Evolutionary conservation across 1,284 basidiomycete species (phyloP), one percentile per base, ranked within the genome.

Genomic region (Vanrija sp.): DNA sequence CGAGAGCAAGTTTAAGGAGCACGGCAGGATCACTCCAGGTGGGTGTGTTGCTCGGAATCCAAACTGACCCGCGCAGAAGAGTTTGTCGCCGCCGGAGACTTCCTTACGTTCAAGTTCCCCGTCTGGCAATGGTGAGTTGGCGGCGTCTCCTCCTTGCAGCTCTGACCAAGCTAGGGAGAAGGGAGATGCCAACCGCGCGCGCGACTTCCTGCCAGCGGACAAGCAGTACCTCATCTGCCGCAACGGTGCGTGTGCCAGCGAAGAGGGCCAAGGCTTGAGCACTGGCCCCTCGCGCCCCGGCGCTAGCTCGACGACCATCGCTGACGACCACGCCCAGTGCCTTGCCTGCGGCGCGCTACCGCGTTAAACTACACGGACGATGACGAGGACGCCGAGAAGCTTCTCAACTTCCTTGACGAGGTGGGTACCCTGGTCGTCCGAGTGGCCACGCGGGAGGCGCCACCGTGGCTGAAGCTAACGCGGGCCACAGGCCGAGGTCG

Each of bases 1-100:
- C 70, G 95, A 98, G 79, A 93, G 89, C 79, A 98, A 98, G 75
- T 98, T 98, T 82, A 98, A 96, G 76, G 95, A 98, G 76, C 91
- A 97, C 71, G 95, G 95, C 12, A 82, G 94, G 51, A 95, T 96
- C 69, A 97, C 89, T 16, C 94, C 93, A 59, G 93, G 92, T 95
- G 59, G 47, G 84, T 73, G n/a, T 14, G 8, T 14, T 4, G 4
- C 12, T 31, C 4, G 4, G 31, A 1, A 9, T 12, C 12, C 9
- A 4, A 14, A 24, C 53, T 61, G 50, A 57, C 52, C 31, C 4
- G 24, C 10, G 9, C 72, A 89, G 93, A 96, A 83, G 93, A 96
- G 77, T 96, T 96, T 69, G 89, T 95, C 31, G 90, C 89, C 31
- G 91, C 93, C 3, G 92, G 93, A 49, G 93, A 96, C 75, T 96